These are phyloP conservation scores for Fusarium nurragi DNA, from an alignment of 2,329 filamentous ascomycete species.

Conservation along the genomic window DNA sequence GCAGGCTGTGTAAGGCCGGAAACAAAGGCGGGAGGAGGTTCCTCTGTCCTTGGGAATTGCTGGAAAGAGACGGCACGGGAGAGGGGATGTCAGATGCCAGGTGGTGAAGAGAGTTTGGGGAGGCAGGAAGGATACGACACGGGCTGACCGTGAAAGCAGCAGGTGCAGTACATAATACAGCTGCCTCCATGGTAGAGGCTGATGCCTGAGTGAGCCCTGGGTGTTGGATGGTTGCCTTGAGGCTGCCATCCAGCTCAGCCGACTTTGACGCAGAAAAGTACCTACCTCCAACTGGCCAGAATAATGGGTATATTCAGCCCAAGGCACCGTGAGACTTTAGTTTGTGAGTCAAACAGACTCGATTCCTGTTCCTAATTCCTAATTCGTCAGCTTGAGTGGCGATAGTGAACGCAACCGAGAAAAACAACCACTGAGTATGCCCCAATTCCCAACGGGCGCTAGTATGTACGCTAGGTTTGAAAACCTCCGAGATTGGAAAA, in stretches of 20 bases:
- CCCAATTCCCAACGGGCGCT: not conserved
- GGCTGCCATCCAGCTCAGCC: constrained; percentile 23
- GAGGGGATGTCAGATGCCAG: no score
- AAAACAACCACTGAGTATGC: not conserved
- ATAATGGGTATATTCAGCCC: no score
- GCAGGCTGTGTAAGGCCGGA: not conserved
- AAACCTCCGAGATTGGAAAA: not conserved
- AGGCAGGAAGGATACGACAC: not conserved
- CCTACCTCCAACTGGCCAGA: no score
- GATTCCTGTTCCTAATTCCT: not conserved
- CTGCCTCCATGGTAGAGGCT: constrained; percentile 1
- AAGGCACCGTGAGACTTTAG: no score
- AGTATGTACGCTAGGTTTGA: not conserved
- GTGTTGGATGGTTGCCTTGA: constrained; percentile 32
- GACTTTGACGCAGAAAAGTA: no score
- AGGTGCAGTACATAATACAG: not conserved
- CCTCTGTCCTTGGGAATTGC: no score
- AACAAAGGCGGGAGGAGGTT: no score
- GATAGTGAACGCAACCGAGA: not conserved
- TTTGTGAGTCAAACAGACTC: constrained; percentile 1
- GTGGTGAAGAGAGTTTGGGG: not conserved
- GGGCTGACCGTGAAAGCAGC: constrained; percentile 18
- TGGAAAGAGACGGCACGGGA: no score
- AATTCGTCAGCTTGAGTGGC: not conserved
- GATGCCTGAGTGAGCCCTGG: constrained; percentile 27